Conservation (phyloP, 495 filamentous ascomycete species). For the Aspergillus avenaceus region DNA sequence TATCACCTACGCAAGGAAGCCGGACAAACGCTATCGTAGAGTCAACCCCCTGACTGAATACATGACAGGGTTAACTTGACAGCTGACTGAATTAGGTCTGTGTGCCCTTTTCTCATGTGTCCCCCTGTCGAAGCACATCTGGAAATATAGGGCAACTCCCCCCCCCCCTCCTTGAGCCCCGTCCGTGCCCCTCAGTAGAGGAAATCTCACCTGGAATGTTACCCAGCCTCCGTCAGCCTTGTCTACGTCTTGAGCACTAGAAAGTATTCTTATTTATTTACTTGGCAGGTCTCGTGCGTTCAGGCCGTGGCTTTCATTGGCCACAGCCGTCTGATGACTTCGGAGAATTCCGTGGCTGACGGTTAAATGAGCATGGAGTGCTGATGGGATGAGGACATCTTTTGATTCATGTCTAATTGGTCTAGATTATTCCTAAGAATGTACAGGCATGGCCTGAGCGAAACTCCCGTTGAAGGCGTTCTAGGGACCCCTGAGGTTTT, state of each 20-base stretch:
- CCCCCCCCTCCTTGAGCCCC: not conserved
- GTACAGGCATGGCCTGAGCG: not conserved
- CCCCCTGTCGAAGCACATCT: too few species aligned
- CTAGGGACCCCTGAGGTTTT: too few species aligned
- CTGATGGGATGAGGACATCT: conserved; percentile 1
- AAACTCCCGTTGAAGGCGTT: not conserved
- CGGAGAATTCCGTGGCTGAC: not conserved
- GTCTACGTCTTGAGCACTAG: not conserved
- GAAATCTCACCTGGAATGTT: not conserved
- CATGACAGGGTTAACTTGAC: not conserved
- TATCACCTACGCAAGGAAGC: not conserved
- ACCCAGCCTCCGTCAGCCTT: not conserved
- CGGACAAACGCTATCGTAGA: not conserved
- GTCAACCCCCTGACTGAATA: not conserved
- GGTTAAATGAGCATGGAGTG: not conserved
- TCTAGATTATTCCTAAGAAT: conserved; percentile 2
- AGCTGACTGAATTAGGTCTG: not conserved
- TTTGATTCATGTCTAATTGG: too few species aligned
- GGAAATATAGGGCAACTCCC: too few species aligned
- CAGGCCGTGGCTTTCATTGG: conserved; percentile 12
- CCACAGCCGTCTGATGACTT: conserved; percentile 8
- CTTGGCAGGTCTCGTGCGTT: conserved; percentile 9
- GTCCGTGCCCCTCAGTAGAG: not conserved
- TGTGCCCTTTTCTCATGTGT: too few species aligned
- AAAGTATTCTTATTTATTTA: not conserved